Percentiles rank a stretch among this genome's conserved stretches.
phyloP scores from a whole-genome alignment of 495 filamentous ascomycete genomes.

The Podospora pseudopauciseta region DNA sequence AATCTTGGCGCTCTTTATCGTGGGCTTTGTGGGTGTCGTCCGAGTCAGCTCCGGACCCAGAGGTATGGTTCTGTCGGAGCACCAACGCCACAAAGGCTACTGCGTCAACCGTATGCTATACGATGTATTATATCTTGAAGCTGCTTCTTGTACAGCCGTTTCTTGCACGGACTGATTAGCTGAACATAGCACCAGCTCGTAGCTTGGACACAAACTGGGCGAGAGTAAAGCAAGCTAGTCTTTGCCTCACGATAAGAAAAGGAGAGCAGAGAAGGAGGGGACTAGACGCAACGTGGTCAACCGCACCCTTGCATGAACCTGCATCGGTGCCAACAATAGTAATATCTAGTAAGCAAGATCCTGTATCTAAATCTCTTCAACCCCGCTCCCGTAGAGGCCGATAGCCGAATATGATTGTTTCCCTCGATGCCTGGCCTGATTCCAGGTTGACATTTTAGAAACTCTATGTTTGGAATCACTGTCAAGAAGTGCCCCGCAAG shows the following conservation, averaged over 20 bases:
- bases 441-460: neutral
- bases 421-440: neutral
- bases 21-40: neutral
- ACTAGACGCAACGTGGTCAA: neutral
- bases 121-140: neutral
- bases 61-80: neutral
- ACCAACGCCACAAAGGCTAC: neutral
- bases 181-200: too few relatives aligned
- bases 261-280: neutral
- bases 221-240: too few relatives aligned
- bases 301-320: neutral
- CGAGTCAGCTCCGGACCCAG: conserved; percentile 1
- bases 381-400: neutral
- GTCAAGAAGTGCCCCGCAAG: neutral
- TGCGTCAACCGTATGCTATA: conserved; percentile 3
- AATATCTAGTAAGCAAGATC: neutral
- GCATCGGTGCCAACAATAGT: neutral
- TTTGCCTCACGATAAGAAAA: too few relatives aligned
- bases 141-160: neutral
- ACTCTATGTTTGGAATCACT: neutral
- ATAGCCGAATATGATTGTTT: neutral
- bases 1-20: neutral
- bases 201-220: too few relatives aligned
- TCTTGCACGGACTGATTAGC: too few relatives aligned
- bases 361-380: neutral